phyloP scores from a whole-genome alignment of 768 basidiomycete species.

The Tulasnella sp. region DNA sequence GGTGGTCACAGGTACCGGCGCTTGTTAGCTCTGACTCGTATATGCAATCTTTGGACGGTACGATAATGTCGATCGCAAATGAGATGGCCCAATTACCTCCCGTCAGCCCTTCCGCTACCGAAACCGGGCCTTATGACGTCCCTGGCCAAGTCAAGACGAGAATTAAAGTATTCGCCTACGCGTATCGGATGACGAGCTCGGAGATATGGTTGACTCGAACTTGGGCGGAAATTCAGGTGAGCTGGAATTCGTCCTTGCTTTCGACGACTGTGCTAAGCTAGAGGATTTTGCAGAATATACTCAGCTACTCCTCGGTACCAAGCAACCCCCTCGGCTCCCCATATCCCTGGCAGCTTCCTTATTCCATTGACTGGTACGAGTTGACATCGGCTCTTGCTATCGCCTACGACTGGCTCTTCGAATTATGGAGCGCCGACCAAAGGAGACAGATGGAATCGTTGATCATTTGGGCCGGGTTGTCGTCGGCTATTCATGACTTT shows the following conservation, averaged over 20 bases:
- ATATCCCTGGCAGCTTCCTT: constrained; percentile 30
- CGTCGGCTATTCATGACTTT: not conserved
- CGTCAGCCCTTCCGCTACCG: constrained; percentile 40
- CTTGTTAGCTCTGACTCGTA: constrained; percentile 43
- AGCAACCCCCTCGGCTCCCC: not conserved
- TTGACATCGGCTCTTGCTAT: constrained; percentile 39
- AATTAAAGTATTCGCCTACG: constrained; percentile 45
- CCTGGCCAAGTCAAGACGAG: constrained; percentile 42
- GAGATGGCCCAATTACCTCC: constrained; percentile 35
- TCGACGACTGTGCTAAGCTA: not conserved
- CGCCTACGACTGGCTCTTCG: constrained; percentile 44
- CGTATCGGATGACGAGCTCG: constrained; percentile 35
- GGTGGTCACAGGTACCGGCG: constrained; percentile 40
- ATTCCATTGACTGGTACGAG: constrained; percentile 29
- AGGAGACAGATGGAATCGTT: constrained; percentile 40
- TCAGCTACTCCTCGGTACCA: not conserved
- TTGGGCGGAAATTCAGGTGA: not conserved
- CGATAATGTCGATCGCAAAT: constrained; percentile 42
- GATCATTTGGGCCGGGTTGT: constrained; percentile 30
- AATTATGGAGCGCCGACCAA: constrained; percentile 42
- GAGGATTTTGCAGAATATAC: not conserved
- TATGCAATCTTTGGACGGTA: constrained; percentile 43
- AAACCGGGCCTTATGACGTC: constrained; percentile 44
- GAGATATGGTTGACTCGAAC: not conserved
- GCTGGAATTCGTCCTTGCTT: not conserved